Conservation (phyloP, 2,329 filamentous ascomycete genomes). For the Emergomyces pasteurianus region DNA sequence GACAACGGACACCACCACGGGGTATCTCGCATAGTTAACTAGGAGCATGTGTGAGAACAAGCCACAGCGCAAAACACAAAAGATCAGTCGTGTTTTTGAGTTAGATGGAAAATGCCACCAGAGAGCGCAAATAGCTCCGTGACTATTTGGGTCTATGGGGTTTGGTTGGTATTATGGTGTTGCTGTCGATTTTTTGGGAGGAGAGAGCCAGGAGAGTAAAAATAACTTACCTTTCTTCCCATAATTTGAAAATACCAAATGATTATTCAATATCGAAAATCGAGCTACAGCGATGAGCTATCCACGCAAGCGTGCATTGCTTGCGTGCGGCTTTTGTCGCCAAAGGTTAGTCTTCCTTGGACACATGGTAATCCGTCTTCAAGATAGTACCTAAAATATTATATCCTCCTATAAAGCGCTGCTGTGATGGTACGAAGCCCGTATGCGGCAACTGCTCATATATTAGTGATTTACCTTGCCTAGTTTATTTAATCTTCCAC, state of each 20-base stretch:
- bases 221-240: not conserved
- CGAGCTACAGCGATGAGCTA: constrained; percentile 1
- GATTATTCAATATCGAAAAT: not conserved
- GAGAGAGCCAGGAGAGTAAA: too few species aligned
- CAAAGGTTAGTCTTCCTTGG: constrained; percentile 1
- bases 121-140: not conserved
- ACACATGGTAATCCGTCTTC: not conserved
- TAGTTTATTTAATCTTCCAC: constrained; percentile 23
- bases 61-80: not conserved
- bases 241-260: not conserved
- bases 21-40: too few species aligned
- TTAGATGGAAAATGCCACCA: not conserved
- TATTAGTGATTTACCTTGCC: constrained; percentile 18
- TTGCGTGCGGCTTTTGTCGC: constrained; percentile 9
- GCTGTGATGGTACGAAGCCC: constrained; percentile 10
- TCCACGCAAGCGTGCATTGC: constrained; percentile 6
- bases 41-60: not conserved
- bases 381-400: not conserved
- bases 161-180: not conserved
- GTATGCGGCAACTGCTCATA: constrained; percentile 7
- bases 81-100: not conserved
- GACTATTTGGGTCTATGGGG: not conserved
- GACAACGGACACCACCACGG: too few species aligned
- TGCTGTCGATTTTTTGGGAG: too few species aligned
- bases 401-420: constrained; percentile 6